These are phyloP conservation scores for Nakaseomyces delphensis DNA, from an alignment of 1,139 yeast species.

Conservation along the genomic window DNA sequence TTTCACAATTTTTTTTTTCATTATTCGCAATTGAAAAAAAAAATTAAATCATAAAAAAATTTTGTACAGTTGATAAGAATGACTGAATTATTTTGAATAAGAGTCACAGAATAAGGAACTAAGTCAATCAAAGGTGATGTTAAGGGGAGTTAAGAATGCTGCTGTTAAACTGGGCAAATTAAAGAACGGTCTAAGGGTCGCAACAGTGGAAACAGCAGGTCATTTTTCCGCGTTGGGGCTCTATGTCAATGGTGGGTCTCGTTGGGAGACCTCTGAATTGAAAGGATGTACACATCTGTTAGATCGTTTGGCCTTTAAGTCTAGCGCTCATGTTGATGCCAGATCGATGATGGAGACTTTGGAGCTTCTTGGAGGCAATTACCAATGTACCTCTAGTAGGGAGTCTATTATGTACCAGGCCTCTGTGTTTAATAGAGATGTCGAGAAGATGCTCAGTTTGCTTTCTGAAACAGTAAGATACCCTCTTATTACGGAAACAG, in stretches of 20 bases:
- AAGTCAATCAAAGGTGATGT: neutral
- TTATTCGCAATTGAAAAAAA: neutral
- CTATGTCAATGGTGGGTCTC: constrained; percentile 83
- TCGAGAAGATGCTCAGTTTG: constrained; percentile 71
- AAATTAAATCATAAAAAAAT: too few species aligned
- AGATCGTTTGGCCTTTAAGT: constrained; percentile 82
- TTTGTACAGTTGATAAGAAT: too few species aligned
- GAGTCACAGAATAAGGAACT: neutral
- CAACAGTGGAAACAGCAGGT: constrained; percentile 80
- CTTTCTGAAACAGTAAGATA: constrained; percentile 71
- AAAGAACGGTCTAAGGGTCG: constrained; percentile 71
- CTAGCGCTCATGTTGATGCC: constrained; percentile 57
- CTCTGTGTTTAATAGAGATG: constrained; percentile 79
- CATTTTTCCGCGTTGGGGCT: constrained; percentile 89
- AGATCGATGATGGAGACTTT: constrained; percentile 66
- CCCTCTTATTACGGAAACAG: constrained; percentile 62
- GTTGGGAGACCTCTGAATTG: constrained; percentile 53
- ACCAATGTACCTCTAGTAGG: constrained; percentile 87
- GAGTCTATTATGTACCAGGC: constrained; percentile 92
- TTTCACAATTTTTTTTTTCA: neutral
- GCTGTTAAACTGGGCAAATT: constrained; percentile 34
- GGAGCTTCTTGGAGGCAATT: constrained; percentile 84
- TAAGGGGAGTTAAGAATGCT: neutral
- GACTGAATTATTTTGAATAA: too few species aligned
- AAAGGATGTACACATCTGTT: constrained; percentile 74